Evolutionary conservation across 139 green algal species (phyloP).

Genomic region (Chlamydomonas sp.): DNA sequence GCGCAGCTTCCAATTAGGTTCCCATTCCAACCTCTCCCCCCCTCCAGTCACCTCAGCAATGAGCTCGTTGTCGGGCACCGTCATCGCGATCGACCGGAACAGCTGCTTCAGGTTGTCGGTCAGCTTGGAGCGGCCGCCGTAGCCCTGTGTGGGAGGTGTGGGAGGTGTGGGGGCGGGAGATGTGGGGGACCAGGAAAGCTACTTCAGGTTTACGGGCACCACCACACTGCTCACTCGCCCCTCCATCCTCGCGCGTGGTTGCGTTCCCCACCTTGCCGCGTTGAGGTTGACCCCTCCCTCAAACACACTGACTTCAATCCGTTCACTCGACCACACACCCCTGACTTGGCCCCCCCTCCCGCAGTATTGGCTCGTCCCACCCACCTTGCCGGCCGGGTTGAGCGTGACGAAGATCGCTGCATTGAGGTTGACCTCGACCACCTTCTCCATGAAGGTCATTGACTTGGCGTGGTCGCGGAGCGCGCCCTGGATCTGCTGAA

Average conservation of each 20-base stretch:
- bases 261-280: too few species aligned
- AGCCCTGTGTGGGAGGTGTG: too few species aligned
- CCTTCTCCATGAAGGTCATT: conserved; percentile 61
- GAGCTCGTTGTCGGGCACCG: conserved; percentile 66
- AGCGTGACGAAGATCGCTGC: conserved; percentile 83
- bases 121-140: conserved; percentile 73
- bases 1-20: not conserved
- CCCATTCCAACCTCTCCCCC: not conserved
- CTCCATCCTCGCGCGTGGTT: too few species aligned
- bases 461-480: conserved; percentile 44
- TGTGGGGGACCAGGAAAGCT: too few species aligned
- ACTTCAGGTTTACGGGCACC: too few species aligned
- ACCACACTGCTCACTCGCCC: too few species aligned
- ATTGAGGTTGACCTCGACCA: conserved; percentile 53
- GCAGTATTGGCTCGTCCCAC: too few species aligned
- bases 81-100: conserved; percentile 75
- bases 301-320: too few species aligned
- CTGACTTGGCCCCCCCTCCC: too few species aligned
- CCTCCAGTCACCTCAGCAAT: conserved; percentile 64
- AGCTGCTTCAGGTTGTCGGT: conserved; percentile 83
- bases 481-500: conserved; percentile 64
- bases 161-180: too few species aligned
- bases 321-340: too few species aligned
- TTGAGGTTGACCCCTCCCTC: too few species aligned
- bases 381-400: conserved; percentile 65